Evolutionary conservation across 2,329 filamentous ascomycete species (phyloP).

Genomic region (Leptographium procerum): DNA sequence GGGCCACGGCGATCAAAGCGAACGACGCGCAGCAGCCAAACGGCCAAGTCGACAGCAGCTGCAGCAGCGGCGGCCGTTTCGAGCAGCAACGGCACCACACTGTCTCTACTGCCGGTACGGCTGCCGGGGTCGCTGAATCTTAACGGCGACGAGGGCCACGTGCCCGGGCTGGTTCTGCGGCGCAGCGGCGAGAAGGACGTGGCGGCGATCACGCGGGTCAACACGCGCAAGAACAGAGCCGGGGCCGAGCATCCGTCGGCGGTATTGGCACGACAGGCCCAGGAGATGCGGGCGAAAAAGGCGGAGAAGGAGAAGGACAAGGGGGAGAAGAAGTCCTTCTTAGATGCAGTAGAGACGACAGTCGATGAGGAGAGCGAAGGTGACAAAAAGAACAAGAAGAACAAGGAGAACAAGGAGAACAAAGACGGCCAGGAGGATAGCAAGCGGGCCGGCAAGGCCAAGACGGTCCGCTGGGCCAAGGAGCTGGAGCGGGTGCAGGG

Average conservation of each 20-base stretch:
- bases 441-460: conserved; percentile 9
- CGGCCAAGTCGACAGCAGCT: neutral
- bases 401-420: neutral
- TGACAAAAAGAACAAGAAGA: conserved; percentile 11
- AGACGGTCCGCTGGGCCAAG: conserved; percentile 23
- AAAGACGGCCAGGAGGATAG: neutral
- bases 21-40: neutral
- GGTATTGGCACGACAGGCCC: conserved; percentile 17
- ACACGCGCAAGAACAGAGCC: conserved; percentile 34
- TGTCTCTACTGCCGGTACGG: conserved; percentile 21
- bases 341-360: too few species aligned
- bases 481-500: conserved; percentile 19
- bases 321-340: conserved; percentile 15
- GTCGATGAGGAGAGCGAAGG: neutral
- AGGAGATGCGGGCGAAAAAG: too few species aligned
- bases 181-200: conserved; percentile 30
- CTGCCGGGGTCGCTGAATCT: conserved; percentile 19
- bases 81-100: neutral
- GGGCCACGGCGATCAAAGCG: neutral
- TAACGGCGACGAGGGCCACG: conserved; percentile 14
- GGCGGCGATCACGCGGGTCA: conserved; percentile 28
- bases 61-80: neutral
- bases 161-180: conserved; percentile 11
- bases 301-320: conserved; percentile 10
- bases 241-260: conserved; percentile 21